A percentile compares a stretch with the other conserved stretches of the same genome.
Conservation (phyloP, 306 rosid species). For the Fragaria iinumae region DNA sequence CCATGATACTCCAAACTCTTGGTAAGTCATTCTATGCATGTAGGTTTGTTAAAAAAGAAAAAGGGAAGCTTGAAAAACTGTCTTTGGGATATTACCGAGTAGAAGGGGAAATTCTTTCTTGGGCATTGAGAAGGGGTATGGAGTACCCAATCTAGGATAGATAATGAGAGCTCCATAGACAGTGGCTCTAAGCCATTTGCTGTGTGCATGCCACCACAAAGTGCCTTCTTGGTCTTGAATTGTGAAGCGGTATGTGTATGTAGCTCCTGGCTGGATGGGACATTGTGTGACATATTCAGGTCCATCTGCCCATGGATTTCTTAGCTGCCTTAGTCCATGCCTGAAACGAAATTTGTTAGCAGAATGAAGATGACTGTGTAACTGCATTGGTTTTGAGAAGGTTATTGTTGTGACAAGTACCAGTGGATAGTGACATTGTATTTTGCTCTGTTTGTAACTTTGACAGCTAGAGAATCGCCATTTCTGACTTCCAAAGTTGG, state of each 20-base stretch:
- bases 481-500: constrained; percentile 58
- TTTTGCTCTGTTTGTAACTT: constrained; percentile 57
- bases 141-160: constrained; percentile 63
- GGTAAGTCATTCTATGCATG: neutral
- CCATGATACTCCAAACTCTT: neutral
- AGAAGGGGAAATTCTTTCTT: constrained; percentile 59
- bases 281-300: constrained; percentile 86
- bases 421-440: constrained; percentile 77
- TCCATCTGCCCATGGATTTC: constrained; percentile 98
- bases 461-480: constrained; percentile 73
- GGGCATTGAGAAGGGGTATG: constrained; percentile 81
- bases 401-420: constrained; percentile 25
- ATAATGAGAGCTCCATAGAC: constrained; percentile 86
- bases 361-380: constrained; percentile 6
- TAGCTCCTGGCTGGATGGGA: constrained; percentile 83
- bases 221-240: constrained; percentile 85
- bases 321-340: constrained; percentile 84
- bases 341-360: constrained; percentile 33
- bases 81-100: constrained; percentile 52
- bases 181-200: constrained; percentile 80
- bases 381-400: neutral
- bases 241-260: constrained; percentile 84
- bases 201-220: constrained; percentile 98
- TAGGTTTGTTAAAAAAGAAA: neutral
- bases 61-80: neutral